A percentile compares a stretch with the other conserved stretches of the same genome.
Evolutionary conservation across 164 flowering plant genomes (phyloP).

Genomic region (Tetracentron sinense): DNA sequence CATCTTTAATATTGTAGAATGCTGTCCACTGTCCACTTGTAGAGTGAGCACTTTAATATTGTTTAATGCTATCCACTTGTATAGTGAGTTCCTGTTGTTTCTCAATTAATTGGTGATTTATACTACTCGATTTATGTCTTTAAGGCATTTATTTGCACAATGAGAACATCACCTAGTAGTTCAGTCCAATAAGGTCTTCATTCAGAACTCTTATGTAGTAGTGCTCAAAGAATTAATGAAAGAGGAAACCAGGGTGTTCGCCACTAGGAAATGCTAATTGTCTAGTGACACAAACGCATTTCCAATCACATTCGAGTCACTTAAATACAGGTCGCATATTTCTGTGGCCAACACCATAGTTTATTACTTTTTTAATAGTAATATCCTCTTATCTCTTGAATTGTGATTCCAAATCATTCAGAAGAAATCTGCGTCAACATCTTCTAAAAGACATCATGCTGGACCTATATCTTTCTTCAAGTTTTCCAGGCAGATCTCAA

Average conservation of each 20-base stretch:
- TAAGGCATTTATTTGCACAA: no score
- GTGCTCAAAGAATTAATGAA: no score
- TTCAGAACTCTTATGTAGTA: no score
- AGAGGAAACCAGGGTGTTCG: no score
- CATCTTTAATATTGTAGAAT: not conserved
- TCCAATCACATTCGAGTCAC: no score
- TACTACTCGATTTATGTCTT: no score
- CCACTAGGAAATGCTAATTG: no score
- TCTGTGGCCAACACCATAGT: no score
- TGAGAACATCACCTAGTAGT: constrained; percentile 1
- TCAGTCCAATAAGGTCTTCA: not conserved
- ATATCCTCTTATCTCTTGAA: not conserved
- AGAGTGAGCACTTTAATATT: no score
- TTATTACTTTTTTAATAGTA: not conserved
- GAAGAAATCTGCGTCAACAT: not conserved
- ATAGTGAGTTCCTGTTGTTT: no score
- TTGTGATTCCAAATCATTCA: not conserved
- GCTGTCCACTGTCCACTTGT: not conserved
- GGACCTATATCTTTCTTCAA: not conserved
- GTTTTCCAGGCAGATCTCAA: not conserved
- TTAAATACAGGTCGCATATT: no score
- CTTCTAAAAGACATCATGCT: not conserved
- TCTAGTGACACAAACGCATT: no score
- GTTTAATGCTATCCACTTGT: not conserved
- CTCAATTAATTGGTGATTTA: not conserved